Base-by-base conservation (phyloP, 495 filamentous ascomycete species). In the Penicillium tannophilum region DNA sequence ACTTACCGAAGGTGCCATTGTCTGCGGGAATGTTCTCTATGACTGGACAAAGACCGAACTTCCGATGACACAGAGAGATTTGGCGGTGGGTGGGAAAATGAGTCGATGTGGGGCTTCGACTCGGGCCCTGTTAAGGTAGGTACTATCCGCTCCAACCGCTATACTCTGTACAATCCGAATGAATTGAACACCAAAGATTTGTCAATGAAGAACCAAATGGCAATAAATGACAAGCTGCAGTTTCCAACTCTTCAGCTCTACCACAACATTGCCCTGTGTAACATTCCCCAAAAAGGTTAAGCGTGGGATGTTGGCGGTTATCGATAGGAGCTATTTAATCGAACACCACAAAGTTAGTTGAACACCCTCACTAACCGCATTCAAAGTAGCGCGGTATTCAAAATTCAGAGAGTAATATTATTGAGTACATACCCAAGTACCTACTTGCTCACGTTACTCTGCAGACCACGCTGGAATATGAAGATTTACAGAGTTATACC, bases 1-100 rank as follows among this genome's bases (percentile, higher is more conserved):
- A 63, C 74, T 68, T 65, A 78, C 76, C 47, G 70, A 56, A 56
- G 72, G 66, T 54, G 73, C 69, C 76, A 78, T 78, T 43, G 39
- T 65, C 42, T 30, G 58, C 26, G 47, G 24, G n/a, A 36, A 42
- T 52, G 36, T 20, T 43, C 43, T 28, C 20, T 52, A 44, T 51
- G 43, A 14, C 42, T 12, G 42, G 33, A 54, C 19, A 52, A 47
- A 47, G 44, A 17, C 26, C 20, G 46, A 52, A 36, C 24, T 26
- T 43, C 51, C 46, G 35, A 49, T 63, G 57, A 52, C 60, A 63
- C 42, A 57, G 58, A 43, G 44, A 39, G 67, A 62, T 56, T 65
- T 63, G 64, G 59, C 59, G 64, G 64, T 65, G 65, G 65, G 63
- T 65, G 65, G 65, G 63, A 68, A 68, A 66, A 66, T 60, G 64